Base-by-base conservation (phyloP, 2,329 filamentous ascomycete genomes). In the Botryosphaeria dothidea region DNA sequence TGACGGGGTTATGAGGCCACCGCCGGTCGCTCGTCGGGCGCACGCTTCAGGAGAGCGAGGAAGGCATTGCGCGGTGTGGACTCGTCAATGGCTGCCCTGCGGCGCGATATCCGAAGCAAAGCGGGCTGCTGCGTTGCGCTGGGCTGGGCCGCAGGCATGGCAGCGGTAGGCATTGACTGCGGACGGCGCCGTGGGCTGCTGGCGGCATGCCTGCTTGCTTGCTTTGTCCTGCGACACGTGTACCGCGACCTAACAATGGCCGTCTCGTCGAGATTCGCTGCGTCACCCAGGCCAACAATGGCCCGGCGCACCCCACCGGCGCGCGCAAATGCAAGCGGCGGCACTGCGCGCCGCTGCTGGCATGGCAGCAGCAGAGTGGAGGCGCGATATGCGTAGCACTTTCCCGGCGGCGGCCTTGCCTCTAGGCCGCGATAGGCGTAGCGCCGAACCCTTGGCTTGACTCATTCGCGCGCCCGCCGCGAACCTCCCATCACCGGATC, bases 61-160 rank as follows among this genome's bases (percentile, higher is more conserved):
- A 41, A 7, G 17, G 38, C 49, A 56, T 41, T 43, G 34, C 41
- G 45, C 34, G 27, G 23, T 45, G 38, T 27, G 49, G 27, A 25
- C 51, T 56, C 62, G 62, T 64, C 62, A 64, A 64, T 64, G 62
- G 62, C 62, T 64, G 61, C 61, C 61, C 48, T 51, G 46, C 58
- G 48, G 48, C 43, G 27, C 34, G 61, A 41, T 54, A 45, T 54
- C 46, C 58, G 58, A 41, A 25, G 45, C 58, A 62, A 29, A 60
- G 56, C 56, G 52, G 27, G 27, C 11, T 11, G 31, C 31, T 5
- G 31, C 31, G 6, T 6, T 5, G 31, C 31, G 31, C 31, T 34
- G 31, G 5, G 31, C 31, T 34, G 31, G 31, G 31, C 31, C 11
- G 38, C 38, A 19, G 38, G 8, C 5, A 13, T 17, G 15, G 38